Evolutionary conservation across 2,329 filamentous ascomycete genomes (phyloP), one percentile per base, ranked within the genome.

Genomic region (Cadophora luteo-olivacea): DNA sequence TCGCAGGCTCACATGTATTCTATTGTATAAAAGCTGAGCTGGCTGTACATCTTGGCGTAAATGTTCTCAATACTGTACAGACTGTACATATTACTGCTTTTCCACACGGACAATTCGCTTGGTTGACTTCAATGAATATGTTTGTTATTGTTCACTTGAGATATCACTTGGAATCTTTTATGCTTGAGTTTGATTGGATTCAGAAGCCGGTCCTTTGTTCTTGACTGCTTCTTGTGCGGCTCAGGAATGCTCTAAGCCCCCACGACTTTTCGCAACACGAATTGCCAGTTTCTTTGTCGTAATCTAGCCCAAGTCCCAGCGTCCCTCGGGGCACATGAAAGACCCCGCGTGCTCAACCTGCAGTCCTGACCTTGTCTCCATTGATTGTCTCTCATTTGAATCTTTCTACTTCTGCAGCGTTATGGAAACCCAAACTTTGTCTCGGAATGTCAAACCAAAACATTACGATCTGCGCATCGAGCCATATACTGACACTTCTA

Each of bases 391-490:
- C 55, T 57, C 19, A 36, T 33, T 22, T 55, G 19, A 19, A 38
- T 24, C 32, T 33, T 14, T 38, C 55, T 14, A 16, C 7, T 58
- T 58, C 55, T 63, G 45, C 45, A 63, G 48, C 25, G 54, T 22
- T 9, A 49, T 52, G 36, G 64, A 24, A 25, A 33, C 1, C 29
- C 54, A 51, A 16, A 9, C 12, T 36, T 19, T 63, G 49, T 51
- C 61, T 36, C 29, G 45, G 78, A 90, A 91, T 75, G 87, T 91
- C 74, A 90, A 88, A 81, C 89, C 90, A 8, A 74, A 84, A 61
- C 88, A 91, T 80, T 92, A 92, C 79, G 84, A 90, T 77, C 79
- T 92, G 77, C 89, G 86, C 1, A 82, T 92, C 68, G 89, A 91
- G 80, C 89, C 89, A 22, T 84, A 91, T 80, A 86, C 91, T 71